These are phyloP conservation scores for Actinomortierella wolfii DNA, from an alignment of 371 early-diverging fungal species.

Conservation along the genomic window DNA sequence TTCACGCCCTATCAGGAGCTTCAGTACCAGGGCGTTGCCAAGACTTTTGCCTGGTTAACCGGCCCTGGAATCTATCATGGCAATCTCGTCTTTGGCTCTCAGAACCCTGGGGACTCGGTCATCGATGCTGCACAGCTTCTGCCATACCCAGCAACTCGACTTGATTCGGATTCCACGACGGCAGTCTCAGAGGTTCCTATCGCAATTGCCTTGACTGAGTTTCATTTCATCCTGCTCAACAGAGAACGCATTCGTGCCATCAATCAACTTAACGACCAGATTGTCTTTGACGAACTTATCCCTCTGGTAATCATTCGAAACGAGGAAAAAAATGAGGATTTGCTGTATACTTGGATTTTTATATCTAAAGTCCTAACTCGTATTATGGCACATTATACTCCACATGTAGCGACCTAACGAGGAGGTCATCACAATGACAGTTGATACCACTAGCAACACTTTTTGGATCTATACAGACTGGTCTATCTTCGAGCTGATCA, in stretches of 20 bases:
- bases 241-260: conserved; percentile 75
- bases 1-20: conserved; percentile 70
- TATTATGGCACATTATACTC: too few species aligned
- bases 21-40: conserved; percentile 68
- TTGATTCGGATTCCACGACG: conserved; percentile 51
- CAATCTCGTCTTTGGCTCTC: conserved; percentile 75
- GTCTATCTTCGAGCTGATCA: conserved; percentile 83
- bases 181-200: conserved; percentile 66
- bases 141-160: conserved; percentile 70
- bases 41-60: conserved; percentile 80
- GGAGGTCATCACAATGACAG: conserved; percentile 63
- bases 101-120: conserved; percentile 77
- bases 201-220: conserved; percentile 81
- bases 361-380: too few species aligned
- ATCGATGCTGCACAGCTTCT: conserved; percentile 77
- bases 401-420: conserved; percentile 58
- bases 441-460: conserved; percentile 80
- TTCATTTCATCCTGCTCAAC: conserved; percentile 86
- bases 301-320: conserved; percentile 59
- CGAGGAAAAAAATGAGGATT: neutral
- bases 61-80: conserved; percentile 87
- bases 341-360: neutral
- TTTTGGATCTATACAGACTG: conserved; percentile 87
- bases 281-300: conserved; percentile 82
- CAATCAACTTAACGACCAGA: conserved; percentile 76